Evolutionary conservation across 2,329 filamentous ascomycete species (phyloP), one percentile per base, ranked within the genome.

Genomic region (Colletotrichum somersetense): DNA sequence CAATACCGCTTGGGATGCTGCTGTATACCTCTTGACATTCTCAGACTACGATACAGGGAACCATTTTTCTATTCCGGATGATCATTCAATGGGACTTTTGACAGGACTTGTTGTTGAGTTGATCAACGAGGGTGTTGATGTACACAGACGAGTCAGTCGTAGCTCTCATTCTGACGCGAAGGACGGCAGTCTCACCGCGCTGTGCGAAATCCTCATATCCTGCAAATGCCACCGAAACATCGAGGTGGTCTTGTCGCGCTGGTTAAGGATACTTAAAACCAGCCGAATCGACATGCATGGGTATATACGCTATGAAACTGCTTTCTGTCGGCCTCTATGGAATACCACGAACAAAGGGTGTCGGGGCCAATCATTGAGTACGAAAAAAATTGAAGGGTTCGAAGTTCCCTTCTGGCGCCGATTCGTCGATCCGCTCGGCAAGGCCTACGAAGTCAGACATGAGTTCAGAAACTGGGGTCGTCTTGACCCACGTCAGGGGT

Each of bases 11-110:
- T 62, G 57, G 65, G 48, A 55, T 12, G 20, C 48, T 1, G 38
- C 57, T 20, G 26, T n/a, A 8, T 8, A 6, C 1, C 3, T 30
- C 6, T 46, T 62, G 18, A 18, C 8, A 4, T 2, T 8, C 14
- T 0, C 35, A 10, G 1, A 8, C 35, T 1, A n/a, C 2, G n/a
- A n/a, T 16, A 1, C 2, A 16, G 1, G 2, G 1, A 1, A 38
- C 1, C n/a, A n/a, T 10, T 5, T 18, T 35, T 3, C 63, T 40
- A 44, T 20, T 14, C 35, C 0, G 8, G 58, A 44, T 16, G 40
- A 11, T 18, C 33, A 11, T 2, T 10, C 1, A 2, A 48, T 48
- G 16, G 23, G 1, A 1, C 3, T 4, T 14, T 69, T 53, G 23
- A 30, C 18, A 30, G 3, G 8, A 0, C 1, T 58, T 18, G 53